phyloP scores from a whole-genome alignment of 148 eudicot genomes.

The Rhododendron henanense region DNA sequence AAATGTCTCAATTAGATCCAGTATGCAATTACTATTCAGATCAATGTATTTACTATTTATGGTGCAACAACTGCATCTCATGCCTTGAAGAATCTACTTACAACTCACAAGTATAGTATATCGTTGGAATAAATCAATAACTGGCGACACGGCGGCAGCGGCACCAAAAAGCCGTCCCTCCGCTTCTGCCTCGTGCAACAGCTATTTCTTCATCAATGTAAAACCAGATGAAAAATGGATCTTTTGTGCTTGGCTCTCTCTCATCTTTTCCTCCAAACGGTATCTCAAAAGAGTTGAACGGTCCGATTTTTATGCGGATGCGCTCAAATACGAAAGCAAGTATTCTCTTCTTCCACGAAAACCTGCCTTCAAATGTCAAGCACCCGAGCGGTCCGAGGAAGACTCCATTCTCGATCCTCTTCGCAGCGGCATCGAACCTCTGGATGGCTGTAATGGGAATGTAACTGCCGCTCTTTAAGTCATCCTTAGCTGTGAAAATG shows the following conservation, averaged over 20 bases:
- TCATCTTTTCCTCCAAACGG: slow-evolving; percentile 59
- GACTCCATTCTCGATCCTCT: slow-evolving; percentile 91
- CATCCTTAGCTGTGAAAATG: slow-evolving; percentile 59
- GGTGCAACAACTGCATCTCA: neutral
- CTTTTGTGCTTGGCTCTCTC: slow-evolving; percentile 66
- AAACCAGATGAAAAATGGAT: slow-evolving; percentile 90
- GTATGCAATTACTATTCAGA: neutral
- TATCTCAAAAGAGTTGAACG: slow-evolving; percentile 65
- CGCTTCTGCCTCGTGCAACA: no score
- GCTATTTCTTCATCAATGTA: no score
- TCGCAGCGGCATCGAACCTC: neutral
- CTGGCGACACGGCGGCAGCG: slow-evolving; percentile 53
- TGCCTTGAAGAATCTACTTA: neutral
- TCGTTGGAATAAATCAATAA: slow-evolving; percentile 14
- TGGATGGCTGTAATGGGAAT: no score
- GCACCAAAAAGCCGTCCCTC: slow-evolving; percentile 80
- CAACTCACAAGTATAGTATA: neutral
- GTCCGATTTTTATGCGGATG: slow-evolving; percentile 71
- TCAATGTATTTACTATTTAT: neutral
- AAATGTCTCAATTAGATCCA: neutral
- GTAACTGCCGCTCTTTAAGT: no score
- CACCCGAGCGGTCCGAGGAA: slow-evolving; percentile 70
- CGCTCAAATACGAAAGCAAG: slow-evolving; percentile 82
- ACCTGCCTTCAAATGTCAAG: slow-evolving; percentile 79
- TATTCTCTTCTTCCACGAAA: slow-evolving; percentile 89